A percentile compares a stretch with the other conserved stretches of the same genome.
Conservation (phyloP, 257 asterid species). For the Paulownia fortunei region DNA sequence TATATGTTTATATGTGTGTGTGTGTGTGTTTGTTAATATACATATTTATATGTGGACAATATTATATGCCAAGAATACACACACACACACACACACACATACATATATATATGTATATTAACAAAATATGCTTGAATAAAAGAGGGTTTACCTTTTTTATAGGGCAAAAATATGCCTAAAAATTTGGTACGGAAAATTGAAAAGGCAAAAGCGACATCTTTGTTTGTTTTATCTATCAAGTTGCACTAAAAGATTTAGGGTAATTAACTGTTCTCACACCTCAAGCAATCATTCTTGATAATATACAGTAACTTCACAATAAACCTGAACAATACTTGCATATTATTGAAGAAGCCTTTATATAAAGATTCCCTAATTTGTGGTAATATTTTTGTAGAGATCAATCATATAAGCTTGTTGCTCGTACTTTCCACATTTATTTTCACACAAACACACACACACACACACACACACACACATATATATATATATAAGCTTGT, state of each 20-base stretch:
- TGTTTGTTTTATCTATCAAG: not conserved
- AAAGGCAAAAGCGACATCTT: not conserved
- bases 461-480: too few species aligned
- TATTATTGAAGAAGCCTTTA: not conserved
- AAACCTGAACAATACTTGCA: not conserved
- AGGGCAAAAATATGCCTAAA: not conserved
- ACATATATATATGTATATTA: not conserved
- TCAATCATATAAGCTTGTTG: not conserved
- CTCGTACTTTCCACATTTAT: not conserved
- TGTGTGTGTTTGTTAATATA: too few species aligned
- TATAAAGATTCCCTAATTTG: not conserved
- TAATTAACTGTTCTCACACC: not conserved
- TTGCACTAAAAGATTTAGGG: not conserved
- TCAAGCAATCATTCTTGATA: too few species aligned
- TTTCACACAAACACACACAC: too few species aligned
- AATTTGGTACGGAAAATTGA: not conserved
- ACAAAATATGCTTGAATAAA: not conserved
- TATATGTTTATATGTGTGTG: too few species aligned
- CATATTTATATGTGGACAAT: too few species aligned
- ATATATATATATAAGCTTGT: not conserved
- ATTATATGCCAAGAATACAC: too few species aligned
- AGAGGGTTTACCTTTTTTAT: not conserved
- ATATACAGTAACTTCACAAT: not conserved
- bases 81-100: not conserved
- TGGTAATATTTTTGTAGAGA: not conserved